Conservation (phyloP, 2,329 filamentous ascomycete genomes). For the Colletotrichum sp. region DNA sequence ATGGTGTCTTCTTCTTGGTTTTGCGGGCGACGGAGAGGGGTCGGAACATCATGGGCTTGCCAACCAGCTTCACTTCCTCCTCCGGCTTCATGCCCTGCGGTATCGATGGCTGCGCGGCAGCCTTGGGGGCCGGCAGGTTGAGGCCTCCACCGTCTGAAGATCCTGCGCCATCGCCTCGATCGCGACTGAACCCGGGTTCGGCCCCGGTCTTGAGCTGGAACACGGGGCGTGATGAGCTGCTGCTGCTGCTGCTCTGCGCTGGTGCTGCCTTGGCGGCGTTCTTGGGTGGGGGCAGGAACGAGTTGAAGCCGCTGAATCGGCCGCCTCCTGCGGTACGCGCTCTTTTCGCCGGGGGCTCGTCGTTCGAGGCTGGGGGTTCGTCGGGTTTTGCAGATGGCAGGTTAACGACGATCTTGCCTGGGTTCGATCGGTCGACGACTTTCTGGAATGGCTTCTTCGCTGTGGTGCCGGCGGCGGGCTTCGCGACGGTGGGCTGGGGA, state of each 20-base stretch:
- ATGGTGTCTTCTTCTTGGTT: slow-evolving; percentile 66
- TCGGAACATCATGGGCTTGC: slow-evolving; percentile 86
- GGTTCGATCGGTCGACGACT: slow-evolving; percentile 80
- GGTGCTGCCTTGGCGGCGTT: slow-evolving; percentile 44
- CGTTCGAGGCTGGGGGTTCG: slow-evolving; percentile 35
- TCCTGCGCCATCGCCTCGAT: slow-evolving; percentile 58
- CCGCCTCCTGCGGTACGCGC: slow-evolving; percentile 59
- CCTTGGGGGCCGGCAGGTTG: slow-evolving; percentile 46
- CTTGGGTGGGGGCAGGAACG: slow-evolving; percentile 87
- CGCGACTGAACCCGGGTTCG: slow-evolving; percentile 79
- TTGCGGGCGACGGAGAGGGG: slow-evolving; percentile 85
- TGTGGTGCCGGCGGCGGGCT: slow-evolving; percentile 31
- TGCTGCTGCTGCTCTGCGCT: slow-evolving; percentile 31
- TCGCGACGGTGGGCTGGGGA: slow-evolving; percentile 28
- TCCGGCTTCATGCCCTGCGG: slow-evolving; percentile 62
- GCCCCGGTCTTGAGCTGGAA: slow-evolving; percentile 83
- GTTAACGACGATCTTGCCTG: slow-evolving; percentile 83
- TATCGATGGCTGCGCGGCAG: slow-evolving; percentile 50
- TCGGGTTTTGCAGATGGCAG: slow-evolving; percentile 62
- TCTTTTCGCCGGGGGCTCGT: slow-evolving; percentile 74
- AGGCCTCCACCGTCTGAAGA: slow-evolving; percentile 28
- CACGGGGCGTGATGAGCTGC: slow-evolving; percentile 12
- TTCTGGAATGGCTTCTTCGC: slow-evolving; percentile 73
- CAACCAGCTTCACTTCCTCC: slow-evolving; percentile 72
- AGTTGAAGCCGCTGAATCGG: slow-evolving; percentile 82